These are phyloP conservation scores for Daldinia sp. DNA, from an alignment of 2,329 filamentous ascomycete genomes.

Conservation along the genomic window DNA sequence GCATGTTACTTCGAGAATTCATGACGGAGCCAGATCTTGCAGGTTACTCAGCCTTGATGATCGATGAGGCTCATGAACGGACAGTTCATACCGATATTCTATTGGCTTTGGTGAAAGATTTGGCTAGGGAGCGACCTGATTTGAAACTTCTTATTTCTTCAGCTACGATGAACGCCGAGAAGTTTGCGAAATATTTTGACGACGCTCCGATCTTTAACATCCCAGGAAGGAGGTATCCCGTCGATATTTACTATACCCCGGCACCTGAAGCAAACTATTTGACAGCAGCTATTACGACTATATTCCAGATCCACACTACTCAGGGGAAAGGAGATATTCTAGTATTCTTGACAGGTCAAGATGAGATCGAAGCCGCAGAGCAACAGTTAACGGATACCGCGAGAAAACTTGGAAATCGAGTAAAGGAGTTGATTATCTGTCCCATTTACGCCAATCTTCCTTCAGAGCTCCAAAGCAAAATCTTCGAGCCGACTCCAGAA, in stretches of 20 bases:
- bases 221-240: conserved; percentile 87
- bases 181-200: conserved; percentile 92
- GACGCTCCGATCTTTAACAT: conserved; percentile 95
- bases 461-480: conserved; percentile 89
- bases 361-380: conserved; percentile 92
- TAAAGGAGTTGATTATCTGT: conserved; percentile 88
- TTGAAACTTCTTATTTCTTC: conserved; percentile 92
- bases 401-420: conserved; percentile 84
- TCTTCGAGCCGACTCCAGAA: conserved; percentile 92
- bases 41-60: conserved; percentile 90
- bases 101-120: conserved; percentile 87
- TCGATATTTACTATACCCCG: conserved; percentile 91
- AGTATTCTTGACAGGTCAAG: conserved; percentile 94
- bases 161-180: conserved; percentile 92
- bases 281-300: conserved; percentile 88
- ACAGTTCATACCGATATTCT: conserved; percentile 92
- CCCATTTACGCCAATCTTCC: conserved; percentile 96
- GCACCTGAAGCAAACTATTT: conserved; percentile 95
- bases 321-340: conserved; percentile 90
- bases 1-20: conserved; percentile 91
- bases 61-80: conserved; percentile 96
- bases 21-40: conserved; percentile 87
- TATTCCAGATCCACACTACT: conserved; percentile 94
- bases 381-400: conserved; percentile 87
- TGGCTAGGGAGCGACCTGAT: conserved; percentile 84